phyloP scores from a whole-genome alignment of 2,329 filamentous ascomycete genomes.

The Pezicula carpinea region DNA sequence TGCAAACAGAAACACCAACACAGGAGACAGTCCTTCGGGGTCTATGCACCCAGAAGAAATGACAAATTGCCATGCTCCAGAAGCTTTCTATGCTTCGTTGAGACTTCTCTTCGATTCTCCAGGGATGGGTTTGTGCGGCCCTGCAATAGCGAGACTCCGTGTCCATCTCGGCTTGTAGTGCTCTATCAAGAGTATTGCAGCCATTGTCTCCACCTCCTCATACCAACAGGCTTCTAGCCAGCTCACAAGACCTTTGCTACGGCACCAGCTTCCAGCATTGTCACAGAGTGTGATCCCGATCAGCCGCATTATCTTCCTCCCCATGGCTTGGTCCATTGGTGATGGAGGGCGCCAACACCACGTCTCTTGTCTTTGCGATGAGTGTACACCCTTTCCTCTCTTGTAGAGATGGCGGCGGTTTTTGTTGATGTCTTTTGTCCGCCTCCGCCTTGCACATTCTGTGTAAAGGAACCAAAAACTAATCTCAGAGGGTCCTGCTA shows the following conservation, averaged over 20 bases:
- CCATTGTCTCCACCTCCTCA: slow-evolving; percentile 38
- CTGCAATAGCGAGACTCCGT: slow-evolving; percentile 37
- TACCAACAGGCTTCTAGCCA: slow-evolving; percentile 24
- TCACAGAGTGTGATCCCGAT: slow-evolving; percentile 48
- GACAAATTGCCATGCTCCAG: slow-evolving; percentile 27
- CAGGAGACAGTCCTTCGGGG: slow-evolving; percentile 19
- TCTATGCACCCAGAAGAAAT: slow-evolving; percentile 13
- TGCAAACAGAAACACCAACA: slow-evolving; percentile 32
- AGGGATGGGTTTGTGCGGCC: slow-evolving; percentile 25
- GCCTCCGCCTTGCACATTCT: slow-evolving; percentile 61
- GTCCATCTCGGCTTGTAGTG: slow-evolving; percentile 37
- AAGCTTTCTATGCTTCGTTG: slow-evolving; percentile 12
- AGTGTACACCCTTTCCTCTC: slow-evolving; percentile 20
- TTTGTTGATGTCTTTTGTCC: slow-evolving; percentile 97
- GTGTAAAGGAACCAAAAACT: slow-evolving; percentile 89
- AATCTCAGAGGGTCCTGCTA: slow-evolving; percentile 83
- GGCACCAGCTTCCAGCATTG: slow-evolving; percentile 44
- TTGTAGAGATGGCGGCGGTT: slow-evolving; percentile 68
- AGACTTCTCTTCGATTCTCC: slow-evolving; percentile 10
- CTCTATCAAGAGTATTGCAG: slow-evolving; percentile 19
- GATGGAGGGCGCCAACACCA: slow-evolving; percentile 29
- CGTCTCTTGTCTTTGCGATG: slow-evolving; percentile 21
- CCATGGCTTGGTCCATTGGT: slow-evolving; percentile 28
- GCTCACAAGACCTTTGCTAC: slow-evolving; percentile 45
- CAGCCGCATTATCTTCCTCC: slow-evolving; percentile 65